A percentile compares a stretch with the other conserved stretches of the same genome.
phyloP scores from a whole-genome alignment of 345 rosid species.

The Salix viminalis region DNA sequence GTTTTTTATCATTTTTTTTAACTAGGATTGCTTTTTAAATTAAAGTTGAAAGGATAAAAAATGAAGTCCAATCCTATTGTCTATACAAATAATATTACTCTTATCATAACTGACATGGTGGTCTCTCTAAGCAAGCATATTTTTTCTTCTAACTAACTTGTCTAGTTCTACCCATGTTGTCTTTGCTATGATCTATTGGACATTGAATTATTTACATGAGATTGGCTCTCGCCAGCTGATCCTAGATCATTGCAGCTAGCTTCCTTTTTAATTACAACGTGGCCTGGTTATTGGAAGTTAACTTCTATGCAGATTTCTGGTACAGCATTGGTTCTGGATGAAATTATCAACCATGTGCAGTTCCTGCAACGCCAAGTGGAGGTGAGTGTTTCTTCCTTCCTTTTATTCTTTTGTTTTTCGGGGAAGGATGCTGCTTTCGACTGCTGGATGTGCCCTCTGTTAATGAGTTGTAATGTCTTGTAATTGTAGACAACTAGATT shows the following conservation, averaged over 20 bases:
- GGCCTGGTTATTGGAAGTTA: background rate
- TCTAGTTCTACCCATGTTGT: background rate
- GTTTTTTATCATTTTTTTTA: background rate
- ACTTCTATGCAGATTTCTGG: slow-evolving; percentile 67
- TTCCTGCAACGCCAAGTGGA: slow-evolving; percentile 92
- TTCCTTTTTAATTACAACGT: background rate
- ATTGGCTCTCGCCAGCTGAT: background rate
- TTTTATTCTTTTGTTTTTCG: background rate
- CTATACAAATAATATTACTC: background rate
- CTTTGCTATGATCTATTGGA: background rate
- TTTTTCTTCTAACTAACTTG: background rate
- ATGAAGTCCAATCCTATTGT: background rate
- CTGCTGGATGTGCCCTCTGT: background rate
- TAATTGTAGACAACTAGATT: background rate
- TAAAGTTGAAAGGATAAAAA: background rate
- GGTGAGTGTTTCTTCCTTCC: slow-evolving; percentile 48
- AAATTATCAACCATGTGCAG: slow-evolving; percentile 94
- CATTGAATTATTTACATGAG: background rate
- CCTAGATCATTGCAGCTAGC: background rate
- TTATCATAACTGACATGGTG: background rate
- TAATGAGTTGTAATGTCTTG: background rate
- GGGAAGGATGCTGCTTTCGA: background rate
- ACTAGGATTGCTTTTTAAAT: background rate
- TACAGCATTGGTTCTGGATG: slow-evolving; percentile 88
- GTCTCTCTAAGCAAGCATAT: background rate